Evolutionary conservation across 1,139 yeast species (phyloP).

Genomic region (Protomyces inouyei): DNA sequence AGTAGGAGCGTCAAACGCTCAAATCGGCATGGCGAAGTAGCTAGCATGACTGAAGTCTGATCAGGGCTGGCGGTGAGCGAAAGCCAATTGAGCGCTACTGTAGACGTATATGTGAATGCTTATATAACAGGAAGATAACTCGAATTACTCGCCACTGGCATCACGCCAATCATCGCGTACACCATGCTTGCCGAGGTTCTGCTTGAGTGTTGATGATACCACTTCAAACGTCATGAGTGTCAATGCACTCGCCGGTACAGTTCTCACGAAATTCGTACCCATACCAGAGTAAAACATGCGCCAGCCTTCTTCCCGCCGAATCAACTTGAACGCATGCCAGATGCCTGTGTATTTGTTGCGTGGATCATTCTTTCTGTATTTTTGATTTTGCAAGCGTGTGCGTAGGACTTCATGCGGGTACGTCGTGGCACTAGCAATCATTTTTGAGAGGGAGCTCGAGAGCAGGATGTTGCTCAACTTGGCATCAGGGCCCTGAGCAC

Average conservation of each 20-base stretch:
- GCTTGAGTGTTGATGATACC: conserved; percentile 52
- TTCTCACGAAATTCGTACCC: conserved; percentile 75
- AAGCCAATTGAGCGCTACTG: no score
- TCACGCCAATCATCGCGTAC: neutral
- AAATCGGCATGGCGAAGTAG: no score
- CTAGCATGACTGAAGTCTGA: no score
- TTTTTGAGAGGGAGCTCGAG: conserved; percentile 79
- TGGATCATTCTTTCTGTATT: conserved; percentile 29
- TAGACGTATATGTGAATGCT: neutral
- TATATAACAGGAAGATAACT: neutral
- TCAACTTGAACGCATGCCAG: conserved; percentile 48
- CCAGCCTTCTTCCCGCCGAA: conserved; percentile 67
- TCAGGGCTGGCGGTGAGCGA: no score
- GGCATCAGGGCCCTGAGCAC: conserved; percentile 35
- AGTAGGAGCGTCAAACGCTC: no score
- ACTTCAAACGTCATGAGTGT: conserved; percentile 92
- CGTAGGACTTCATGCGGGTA: conserved; percentile 95
- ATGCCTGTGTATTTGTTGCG: conserved; percentile 41
- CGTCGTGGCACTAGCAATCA: conserved; percentile 82
- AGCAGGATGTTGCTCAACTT: conserved; percentile 49
- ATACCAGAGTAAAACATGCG: conserved; percentile 88
- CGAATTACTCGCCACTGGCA: neutral
- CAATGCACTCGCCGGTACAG: conserved; percentile 92
- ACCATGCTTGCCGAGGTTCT: neutral
- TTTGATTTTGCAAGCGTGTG: conserved; percentile 73